Evolutionary conservation across 2,329 filamentous ascomycete species (phyloP).

Genomic region (Colletotrichum cuscutae): DNA sequence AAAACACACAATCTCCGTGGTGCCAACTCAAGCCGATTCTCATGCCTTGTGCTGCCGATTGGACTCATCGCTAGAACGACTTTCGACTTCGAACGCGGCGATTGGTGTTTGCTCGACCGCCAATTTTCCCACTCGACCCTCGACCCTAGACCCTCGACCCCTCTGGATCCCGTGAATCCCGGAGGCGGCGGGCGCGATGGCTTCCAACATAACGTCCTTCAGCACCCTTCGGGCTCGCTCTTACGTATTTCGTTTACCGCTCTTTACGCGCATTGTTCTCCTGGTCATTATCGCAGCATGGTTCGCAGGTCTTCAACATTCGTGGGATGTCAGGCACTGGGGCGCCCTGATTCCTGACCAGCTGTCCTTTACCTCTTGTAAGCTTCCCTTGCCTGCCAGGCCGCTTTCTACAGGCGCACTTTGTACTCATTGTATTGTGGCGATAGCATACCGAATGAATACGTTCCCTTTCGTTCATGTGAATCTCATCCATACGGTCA

Average conservation of each 20-base stretch:
- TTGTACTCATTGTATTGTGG: not conserved
- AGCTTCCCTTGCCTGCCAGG: conserved; percentile 44
- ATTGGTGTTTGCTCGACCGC: not conserved
- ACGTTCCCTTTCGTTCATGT: conserved; percentile 90
- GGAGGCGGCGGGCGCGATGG: conserved; percentile 18
- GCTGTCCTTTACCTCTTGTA: conserved; percentile 77
- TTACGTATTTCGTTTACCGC: conserved; percentile 85
- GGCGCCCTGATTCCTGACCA: conserved; percentile 82
- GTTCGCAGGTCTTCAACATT: conserved; percentile 73
- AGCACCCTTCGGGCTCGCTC: conserved; percentile 80
- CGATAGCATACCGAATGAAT: conserved; percentile 87
- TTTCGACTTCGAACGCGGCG: not conserved
- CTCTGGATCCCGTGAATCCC: not conserved
- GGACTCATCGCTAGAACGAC: not conserved
- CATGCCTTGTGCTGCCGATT: not conserved
- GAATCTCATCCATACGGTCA: conserved; percentile 80
- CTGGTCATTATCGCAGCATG: conserved; percentile 65
- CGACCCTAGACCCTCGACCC: not conserved
- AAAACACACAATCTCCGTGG: conserved; percentile 4
- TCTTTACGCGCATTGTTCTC: conserved; percentile 83
- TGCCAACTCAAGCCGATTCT: not conserved
- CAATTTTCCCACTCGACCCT: not conserved
- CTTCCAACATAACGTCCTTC: conserved; percentile 53
- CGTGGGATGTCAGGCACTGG: conserved; percentile 81
- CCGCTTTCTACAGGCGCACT: not conserved